Evolutionary conservation across 352 stramenopile species (phyloP), one percentile per base, ranked within the genome.

Genomic region (Phytophthora quininea): DNA sequence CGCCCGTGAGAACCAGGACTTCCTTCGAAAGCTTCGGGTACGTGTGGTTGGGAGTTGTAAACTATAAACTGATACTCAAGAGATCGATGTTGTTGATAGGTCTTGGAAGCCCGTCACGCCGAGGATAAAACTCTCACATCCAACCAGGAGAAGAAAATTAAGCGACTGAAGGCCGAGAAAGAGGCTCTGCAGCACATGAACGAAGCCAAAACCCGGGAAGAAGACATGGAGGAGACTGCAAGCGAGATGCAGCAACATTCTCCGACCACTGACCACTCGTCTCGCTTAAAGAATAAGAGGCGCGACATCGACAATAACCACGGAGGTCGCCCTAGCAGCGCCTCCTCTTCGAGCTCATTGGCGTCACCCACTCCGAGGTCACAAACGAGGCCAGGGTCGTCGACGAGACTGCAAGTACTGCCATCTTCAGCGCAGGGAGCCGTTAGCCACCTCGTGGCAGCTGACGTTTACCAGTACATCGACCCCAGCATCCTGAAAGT

Each of bases 401-500:
- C 67, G 15, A 45, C 62, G 47, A 42, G 61, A 33, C 37, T 69
- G 6, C 60, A 72, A 38, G 7, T n/a, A 54, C 27, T 55, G 8
- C 54, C 62, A 50, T 27, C 43, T 19, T 47, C 46, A n/a, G 30
- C 50, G 10, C 50, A 63, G 7, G 52, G 49, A 30, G 9, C 31
- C 43, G 50, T 33, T 12, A 64, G 47, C 30, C 76, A 87, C 38
- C 46, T 84, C 19, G 70, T 85, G 14, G 69, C 62, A 15, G 64
- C 67, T 4, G 82, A 89, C 29, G 76, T 81, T 2, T 84, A 83
- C 15, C 80, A 88, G 48, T 93, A 89, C 58, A 90, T 93, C 42
- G 86, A 91, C 57, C 86, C 86, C 2, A 92, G 79, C 71, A 90
- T 93, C 65, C 67, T 93, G 30, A 91, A 91, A 27, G 82, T 93